Conservation (phyloP, 2,329 filamentous ascomycete species). For the Cryphonectria japonica region DNA sequence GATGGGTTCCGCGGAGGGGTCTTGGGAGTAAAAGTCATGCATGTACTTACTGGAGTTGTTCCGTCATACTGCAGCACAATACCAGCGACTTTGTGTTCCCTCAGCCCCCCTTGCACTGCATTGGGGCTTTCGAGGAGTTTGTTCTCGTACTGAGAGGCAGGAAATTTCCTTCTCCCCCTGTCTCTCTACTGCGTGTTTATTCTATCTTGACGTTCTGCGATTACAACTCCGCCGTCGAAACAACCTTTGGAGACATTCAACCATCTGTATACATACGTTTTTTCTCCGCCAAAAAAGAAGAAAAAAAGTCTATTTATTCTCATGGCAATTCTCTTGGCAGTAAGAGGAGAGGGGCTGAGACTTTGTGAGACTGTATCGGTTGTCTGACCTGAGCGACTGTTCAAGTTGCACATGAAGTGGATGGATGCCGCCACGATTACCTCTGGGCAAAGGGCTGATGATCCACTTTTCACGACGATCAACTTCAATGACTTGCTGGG, state of each 20-base stretch:
- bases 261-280: not conserved
- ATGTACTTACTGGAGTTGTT: not conserved
- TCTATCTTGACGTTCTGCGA: not conserved
- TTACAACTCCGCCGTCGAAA: not conserved
- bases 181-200: not conserved
- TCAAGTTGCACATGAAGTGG: not conserved
- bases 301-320: not conserved
- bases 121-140: not conserved
- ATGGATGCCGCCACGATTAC: not conserved
- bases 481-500: not conserved
- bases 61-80: not conserved
- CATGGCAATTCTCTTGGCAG: not conserved
- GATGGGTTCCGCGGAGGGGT: not conserved
- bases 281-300: not conserved
- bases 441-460: not conserved
- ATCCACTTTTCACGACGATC: not conserved
- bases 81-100: not conserved
- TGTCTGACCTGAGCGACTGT: not conserved
- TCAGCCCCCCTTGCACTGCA: not conserved
- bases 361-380: not conserved
- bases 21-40: not conserved
- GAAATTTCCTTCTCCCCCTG: not conserved
- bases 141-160: not conserved
- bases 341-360: not conserved
- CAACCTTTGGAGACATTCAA: no score